Evolutionary conservation across 176 grass and related monocot genomes (phyloP).

Genomic region (Hsuehochloa calcarea): DNA sequence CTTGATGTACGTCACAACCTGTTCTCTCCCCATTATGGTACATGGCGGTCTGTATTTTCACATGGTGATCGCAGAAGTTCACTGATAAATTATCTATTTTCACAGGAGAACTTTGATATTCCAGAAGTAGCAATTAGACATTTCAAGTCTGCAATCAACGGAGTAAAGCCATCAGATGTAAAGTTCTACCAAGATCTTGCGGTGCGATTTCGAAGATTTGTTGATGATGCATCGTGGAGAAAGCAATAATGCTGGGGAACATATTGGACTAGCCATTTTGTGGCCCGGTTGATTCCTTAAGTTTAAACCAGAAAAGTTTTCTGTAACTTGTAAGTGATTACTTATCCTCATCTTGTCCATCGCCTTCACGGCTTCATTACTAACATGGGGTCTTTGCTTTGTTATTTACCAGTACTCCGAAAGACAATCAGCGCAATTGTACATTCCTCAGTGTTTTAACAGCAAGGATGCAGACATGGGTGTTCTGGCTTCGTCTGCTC

Average conservation of each 20-base stretch:
- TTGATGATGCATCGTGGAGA: constrained; percentile 20
- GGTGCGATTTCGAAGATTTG: constrained; percentile 50
- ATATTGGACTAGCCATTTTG: not conserved
- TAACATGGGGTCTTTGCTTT: not conserved
- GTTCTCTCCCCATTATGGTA: constrained; percentile 9
- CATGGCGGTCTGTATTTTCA: not conserved
- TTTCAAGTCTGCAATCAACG: constrained; percentile 53
- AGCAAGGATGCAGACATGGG: not conserved
- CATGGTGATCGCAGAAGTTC: not conserved
- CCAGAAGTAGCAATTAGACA: constrained; percentile 52
- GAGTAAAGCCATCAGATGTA: constrained; percentile 59
- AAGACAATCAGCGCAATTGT: not conserved
- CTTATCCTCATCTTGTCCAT: not conserved
- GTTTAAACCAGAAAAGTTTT: not conserved
- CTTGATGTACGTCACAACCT: constrained; percentile 65
- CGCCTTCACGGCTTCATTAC: not conserved
- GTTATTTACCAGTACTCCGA: not conserved
- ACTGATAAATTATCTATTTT: constrained; percentile 12
- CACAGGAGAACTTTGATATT: constrained; percentile 64
- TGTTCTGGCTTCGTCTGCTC: not conserved
- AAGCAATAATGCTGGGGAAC: constrained; percentile 22
- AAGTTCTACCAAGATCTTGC: constrained; percentile 77
- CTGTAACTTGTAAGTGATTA: not conserved
- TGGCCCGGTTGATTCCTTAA: not conserved
- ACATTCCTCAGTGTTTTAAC: not conserved